A percentile compares a stretch with the other conserved stretches of the same genome.
Evolutionary conservation across 2,329 filamentous ascomycete species (phyloP).

Genomic region (Colletotrichum aenigma): DNA sequence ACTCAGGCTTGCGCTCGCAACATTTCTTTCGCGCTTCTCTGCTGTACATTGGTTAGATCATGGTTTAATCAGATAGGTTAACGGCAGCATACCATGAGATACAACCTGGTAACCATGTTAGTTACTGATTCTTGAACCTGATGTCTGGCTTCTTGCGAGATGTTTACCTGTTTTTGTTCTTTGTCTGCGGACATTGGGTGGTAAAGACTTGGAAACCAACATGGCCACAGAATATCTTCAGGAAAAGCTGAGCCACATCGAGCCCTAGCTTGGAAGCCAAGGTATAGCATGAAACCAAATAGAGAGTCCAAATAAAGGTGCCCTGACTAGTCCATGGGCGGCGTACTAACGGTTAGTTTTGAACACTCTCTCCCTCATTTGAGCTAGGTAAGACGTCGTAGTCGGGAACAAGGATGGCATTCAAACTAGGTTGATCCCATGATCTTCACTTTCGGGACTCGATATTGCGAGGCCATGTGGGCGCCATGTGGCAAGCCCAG

Average conservation of each 20-base stretch:
- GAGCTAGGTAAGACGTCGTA: neutral
- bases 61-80: neutral
- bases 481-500: neutral
- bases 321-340: neutral
- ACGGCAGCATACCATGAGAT: neutral
- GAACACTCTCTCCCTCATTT: neutral
- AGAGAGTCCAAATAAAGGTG: neutral
- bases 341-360: neutral
- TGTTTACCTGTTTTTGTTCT: neutral
- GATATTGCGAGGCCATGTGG: neutral
- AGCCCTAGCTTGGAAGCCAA: neutral
- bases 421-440: neutral
- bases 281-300: neutral
- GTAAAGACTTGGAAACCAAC: neutral
- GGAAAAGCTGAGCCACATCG: neutral
- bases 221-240: neutral
- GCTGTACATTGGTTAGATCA: neutral
- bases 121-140: neutral
- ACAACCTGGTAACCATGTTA: neutral
- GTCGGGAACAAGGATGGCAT: neutral
- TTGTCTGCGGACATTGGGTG: neutral
- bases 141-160: neutral
- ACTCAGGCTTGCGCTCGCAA: neutral
- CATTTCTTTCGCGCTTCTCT: neutral
- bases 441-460: neutral